phyloP scores from a whole-genome alignment of 306 rosid species.

The Rosa lucieae region DNA sequence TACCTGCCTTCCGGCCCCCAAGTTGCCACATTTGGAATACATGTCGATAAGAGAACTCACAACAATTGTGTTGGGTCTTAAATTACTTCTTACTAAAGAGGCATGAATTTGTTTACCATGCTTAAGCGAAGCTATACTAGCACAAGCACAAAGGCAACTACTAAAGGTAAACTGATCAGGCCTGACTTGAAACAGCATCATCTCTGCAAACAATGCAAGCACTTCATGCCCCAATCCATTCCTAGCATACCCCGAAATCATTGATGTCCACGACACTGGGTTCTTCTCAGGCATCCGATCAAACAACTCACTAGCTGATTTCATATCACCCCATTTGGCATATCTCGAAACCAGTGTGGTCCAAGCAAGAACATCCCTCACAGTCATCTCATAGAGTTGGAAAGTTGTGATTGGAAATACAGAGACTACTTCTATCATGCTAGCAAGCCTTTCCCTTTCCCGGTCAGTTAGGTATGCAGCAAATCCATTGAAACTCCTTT shows the following conservation, averaged over 20 bases:
- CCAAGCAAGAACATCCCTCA: constrained; percentile 71
- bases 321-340: constrained; percentile 57
- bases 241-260: constrained; percentile 70
- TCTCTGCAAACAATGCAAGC: constrained; percentile 55
- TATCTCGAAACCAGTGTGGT: constrained; percentile 70
- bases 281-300: constrained; percentile 67
- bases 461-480: constrained; percentile 11
- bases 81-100: constrained; percentile 49
- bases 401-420: constrained; percentile 30
- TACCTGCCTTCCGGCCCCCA: constrained; percentile 49
- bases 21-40: constrained; percentile 76
- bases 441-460: constrained; percentile 7
- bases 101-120: constrained; percentile 74
- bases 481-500: constrained; percentile 21
- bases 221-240: constrained; percentile 69
- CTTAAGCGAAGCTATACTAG: constrained; percentile 55
- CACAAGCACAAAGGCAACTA: constrained; percentile 78
- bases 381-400: constrained; percentile 46
- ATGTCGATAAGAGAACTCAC: constrained; percentile 73
- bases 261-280: constrained; percentile 75
- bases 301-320: constrained; percentile 56
- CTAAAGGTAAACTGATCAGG: constrained; percentile 83
- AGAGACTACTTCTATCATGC: constrained; percentile 36
- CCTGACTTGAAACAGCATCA: constrained; percentile 47
- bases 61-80: constrained; percentile 63